A percentile compares a stretch with the other conserved stretches of the same genome.
Evolutionary conservation across 352 stramenopile species (phyloP).

Genomic region (Phytophthora cryptogea): DNA sequence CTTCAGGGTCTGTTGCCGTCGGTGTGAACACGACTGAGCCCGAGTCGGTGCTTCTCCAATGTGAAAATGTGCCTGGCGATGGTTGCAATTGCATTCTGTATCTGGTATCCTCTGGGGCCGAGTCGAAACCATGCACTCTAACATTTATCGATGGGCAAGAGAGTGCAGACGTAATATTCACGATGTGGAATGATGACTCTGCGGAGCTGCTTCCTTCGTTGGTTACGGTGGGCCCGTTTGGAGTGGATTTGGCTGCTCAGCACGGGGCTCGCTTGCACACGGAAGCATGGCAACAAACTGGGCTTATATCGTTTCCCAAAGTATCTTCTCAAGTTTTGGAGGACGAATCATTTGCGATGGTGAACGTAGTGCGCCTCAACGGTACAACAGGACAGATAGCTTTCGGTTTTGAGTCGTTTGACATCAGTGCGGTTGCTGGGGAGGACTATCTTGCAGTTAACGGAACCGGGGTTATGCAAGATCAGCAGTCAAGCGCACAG

Average conservation of each 20-base stretch:
- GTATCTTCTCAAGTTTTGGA: constrained; percentile 35
- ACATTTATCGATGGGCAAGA: constrained; percentile 54
- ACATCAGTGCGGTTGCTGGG: constrained; percentile 32
- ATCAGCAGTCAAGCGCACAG: constrained; percentile 41
- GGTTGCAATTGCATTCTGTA: constrained; percentile 47
- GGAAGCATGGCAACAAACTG: constrained; percentile 26
- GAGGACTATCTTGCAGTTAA: constrained; percentile 43
- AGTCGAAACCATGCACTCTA: constrained; percentile 26
- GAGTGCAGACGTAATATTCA: constrained; percentile 37
- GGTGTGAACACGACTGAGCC: constrained; percentile 40
- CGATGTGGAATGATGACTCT: constrained; percentile 43
- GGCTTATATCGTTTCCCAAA: constrained; percentile 42
- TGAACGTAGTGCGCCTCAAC: constrained; percentile 58
- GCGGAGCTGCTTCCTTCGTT: constrained; percentile 25
- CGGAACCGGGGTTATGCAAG: constrained; percentile 29
- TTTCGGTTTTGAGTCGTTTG: constrained; percentile 56
- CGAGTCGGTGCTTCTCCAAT: constrained; percentile 34
- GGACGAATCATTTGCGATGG: constrained; percentile 37
- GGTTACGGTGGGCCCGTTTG: constrained; percentile 25
- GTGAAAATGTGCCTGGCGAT: constrained; percentile 19
- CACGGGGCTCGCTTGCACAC: constrained; percentile 38
- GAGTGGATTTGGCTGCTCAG: constrained; percentile 19
- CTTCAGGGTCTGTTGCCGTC: constrained; percentile 35
- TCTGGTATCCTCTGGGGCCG: constrained; percentile 17
- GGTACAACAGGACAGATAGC: constrained; percentile 42